Evolutionary conservation across 495 filamentous ascomycete species (phyloP).

Genomic region (Penicillium pulvis): DNA sequence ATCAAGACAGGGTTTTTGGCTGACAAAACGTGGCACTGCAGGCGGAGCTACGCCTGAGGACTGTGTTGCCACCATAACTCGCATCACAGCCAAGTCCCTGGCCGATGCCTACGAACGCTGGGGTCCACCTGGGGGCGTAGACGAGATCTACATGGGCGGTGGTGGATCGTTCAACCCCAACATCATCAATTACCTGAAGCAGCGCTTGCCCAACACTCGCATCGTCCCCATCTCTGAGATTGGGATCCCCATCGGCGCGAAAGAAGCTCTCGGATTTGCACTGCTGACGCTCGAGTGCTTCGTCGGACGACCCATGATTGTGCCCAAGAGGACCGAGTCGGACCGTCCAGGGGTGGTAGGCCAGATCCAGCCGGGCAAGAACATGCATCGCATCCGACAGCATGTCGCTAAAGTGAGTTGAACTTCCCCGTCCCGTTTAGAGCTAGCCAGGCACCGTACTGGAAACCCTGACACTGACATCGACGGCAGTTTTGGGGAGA

Average conservation of each 20-base stretch:
- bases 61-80: slow-evolving; percentile 52
- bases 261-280: slow-evolving; percentile 26
- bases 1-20: too few relatives aligned
- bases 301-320: slow-evolving; percentile 25
- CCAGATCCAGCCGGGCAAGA: slow-evolving; percentile 14
- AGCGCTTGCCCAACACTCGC: slow-evolving; percentile 25
- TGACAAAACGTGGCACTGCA: too few relatives aligned
- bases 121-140: slow-evolving; percentile 17
- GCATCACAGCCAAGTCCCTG: slow-evolving; percentile 52
- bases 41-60: slow-evolving; percentile 42
- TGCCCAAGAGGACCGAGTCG: slow-evolving; percentile 17
- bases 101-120: slow-evolving; percentile 32
- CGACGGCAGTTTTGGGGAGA: slow-evolving; percentile 13
- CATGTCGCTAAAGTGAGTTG: slow-evolving; percentile 14
- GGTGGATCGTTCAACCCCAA: slow-evolving; percentile 34
- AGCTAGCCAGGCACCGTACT: too few relatives aligned
- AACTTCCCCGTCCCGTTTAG: not conserved
- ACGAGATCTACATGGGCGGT: slow-evolving; percentile 32
- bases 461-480: slow-evolving; percentile 8
- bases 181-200: slow-evolving; percentile 29
- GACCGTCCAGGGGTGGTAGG: slow-evolving; percentile 13
- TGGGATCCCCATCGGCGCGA: slow-evolving; percentile 23
- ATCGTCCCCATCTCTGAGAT: slow-evolving; percentile 24
- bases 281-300: slow-evolving; percentile 29
- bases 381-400: slow-evolving; percentile 15